Evolutionary conservation across 2,329 filamentous ascomycete genomes (phyloP).

Genomic region (Coleophoma cylindrospora): DNA sequence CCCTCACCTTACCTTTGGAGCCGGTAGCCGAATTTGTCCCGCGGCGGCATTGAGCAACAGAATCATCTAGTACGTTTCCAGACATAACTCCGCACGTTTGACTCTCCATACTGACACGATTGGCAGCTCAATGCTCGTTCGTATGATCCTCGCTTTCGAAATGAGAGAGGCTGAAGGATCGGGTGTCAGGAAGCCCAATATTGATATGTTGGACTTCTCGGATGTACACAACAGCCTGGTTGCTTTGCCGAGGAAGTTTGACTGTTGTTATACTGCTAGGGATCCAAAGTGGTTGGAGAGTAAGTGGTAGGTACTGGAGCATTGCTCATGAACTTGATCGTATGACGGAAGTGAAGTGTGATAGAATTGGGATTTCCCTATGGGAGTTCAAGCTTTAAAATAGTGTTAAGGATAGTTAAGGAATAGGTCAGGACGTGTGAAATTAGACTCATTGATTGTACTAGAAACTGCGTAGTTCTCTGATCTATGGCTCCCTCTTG

Average conservation of each 20-base stretch:
- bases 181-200: constrained; percentile 8
- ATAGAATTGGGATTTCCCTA: too few relatives aligned
- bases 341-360: too few relatives aligned
- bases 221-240: constrained; percentile 1
- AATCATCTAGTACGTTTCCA: constrained; percentile 6
- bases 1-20: constrained; percentile 18
- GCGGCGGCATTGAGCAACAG: constrained; percentile 18
- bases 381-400: too few relatives aligned
- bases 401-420: too few relatives aligned
- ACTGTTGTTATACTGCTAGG: background rate
- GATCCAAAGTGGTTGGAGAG: background rate
- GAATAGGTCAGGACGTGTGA: too few relatives aligned
- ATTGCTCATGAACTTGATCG: too few relatives aligned
- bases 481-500: too few relatives aligned
- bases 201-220: constrained; percentile 14
- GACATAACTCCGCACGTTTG: too few relatives aligned
- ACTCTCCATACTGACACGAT: too few relatives aligned
- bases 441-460: too few relatives aligned
- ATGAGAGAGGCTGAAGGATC: constrained; percentile 6
- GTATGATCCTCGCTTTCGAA: constrained; percentile 14
- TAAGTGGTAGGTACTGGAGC: too few relatives aligned
- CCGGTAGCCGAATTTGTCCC: constrained; percentile 18
- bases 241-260: background rate
- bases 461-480: too few relatives aligned
- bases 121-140: constrained; percentile 9